These are phyloP conservation scores for Solanum hybrid DNA, from an alignment of 305 asterid genomes.

Conservation along the genomic window DNA sequence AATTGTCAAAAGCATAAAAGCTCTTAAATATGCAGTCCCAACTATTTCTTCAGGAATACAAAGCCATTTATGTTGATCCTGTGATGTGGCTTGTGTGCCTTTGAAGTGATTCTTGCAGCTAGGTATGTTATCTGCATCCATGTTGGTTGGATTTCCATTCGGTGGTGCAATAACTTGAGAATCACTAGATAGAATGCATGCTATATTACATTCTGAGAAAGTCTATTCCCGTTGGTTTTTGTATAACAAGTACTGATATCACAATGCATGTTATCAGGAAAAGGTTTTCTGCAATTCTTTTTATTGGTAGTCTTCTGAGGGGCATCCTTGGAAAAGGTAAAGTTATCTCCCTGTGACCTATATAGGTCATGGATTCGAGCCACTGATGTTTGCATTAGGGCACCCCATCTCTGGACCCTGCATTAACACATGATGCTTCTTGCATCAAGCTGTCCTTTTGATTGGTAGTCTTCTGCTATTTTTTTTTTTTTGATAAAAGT, in stretches of 20 bases:
- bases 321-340: not conserved
- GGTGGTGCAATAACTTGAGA: conserved; percentile 2
- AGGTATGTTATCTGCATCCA: not conserved
- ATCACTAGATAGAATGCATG: not conserved
- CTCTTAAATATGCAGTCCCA: not conserved
- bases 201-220: not conserved
- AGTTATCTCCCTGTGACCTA: not conserved
- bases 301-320: not conserved
- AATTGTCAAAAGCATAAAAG: not conserved
- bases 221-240: not conserved
- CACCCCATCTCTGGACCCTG: not conserved
- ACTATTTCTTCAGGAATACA: not conserved
- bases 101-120: not conserved
- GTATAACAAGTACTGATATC: not conserved
- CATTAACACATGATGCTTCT: not conserved
- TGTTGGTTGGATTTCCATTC: not conserved
- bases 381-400: not conserved
- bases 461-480: not conserved
- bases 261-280: not conserved
- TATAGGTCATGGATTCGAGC: not conserved
- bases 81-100: not conserved
- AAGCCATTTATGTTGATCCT: not conserved
- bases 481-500: not conserved
- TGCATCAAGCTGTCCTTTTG: not conserved
- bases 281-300: not conserved